Conservation (phyloP, 2,329 filamentous ascomycete genomes). For the Cladophialophora bantiana region DNA sequence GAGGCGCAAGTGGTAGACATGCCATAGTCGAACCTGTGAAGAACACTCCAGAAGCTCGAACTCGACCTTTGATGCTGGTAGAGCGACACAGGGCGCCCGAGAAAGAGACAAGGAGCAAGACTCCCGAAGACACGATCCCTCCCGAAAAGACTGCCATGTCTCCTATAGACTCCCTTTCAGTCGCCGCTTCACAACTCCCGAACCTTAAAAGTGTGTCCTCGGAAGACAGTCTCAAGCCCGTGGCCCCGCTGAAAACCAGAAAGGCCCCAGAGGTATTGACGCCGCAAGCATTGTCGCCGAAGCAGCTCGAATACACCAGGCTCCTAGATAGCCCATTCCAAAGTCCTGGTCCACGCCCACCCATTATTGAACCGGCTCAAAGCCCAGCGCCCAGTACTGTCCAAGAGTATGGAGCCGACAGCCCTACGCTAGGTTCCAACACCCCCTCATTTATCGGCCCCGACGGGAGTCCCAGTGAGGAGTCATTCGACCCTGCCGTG, state of each 20-base stretch:
- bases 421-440: constrained; percentile 33
- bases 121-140: constrained; percentile 5
- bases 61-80: constrained; percentile 42
- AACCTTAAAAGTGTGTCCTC: constrained; percentile 37
- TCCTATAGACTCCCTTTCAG: constrained; percentile 41
- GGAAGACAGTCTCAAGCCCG: constrained; percentile 52
- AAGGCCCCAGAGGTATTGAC: constrained; percentile 44
- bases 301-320: constrained; percentile 15
- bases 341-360: constrained; percentile 27
- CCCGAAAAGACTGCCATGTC: constrained; percentile 23
- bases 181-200: constrained; percentile 43
- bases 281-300: constrained; percentile 28
- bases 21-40: constrained; percentile 69
- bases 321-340: constrained; percentile 36
- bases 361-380: constrained; percentile 10
- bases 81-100: constrained; percentile 36
- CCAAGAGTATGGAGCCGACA: constrained; percentile 28
- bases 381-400: constrained; percentile 30
- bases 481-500: constrained; percentile 21
- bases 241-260: constrained; percentile 52
- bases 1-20: constrained; percentile 73
- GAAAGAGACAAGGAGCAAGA: constrained; percentile 3
- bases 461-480: constrained; percentile 30
- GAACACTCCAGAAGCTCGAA: constrained; percentile 63
- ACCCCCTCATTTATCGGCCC: constrained; percentile 14